Conservation (phyloP, 164 flowering plant genomes). For the Dillenia turbinata region DNA sequence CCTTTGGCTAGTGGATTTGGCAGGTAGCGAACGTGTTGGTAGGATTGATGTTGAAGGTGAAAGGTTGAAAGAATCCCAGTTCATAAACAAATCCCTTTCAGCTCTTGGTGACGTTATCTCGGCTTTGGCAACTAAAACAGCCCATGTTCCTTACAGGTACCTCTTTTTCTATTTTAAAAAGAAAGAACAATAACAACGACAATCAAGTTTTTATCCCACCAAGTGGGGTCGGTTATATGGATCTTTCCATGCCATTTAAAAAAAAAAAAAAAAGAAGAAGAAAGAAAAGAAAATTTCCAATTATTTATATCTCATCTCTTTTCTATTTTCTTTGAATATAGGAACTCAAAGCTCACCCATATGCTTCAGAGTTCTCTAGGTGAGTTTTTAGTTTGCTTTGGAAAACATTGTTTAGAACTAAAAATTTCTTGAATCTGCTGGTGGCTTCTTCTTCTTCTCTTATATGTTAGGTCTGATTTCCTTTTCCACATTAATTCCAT, state of each 20-base stretch:
- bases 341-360: slow-evolving; percentile 96
- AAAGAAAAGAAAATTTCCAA: no score
- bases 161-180: slow-evolving; percentile 11
- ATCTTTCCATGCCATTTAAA: no score
- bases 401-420: no score
- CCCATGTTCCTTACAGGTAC: slow-evolving; percentile 80
- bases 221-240: no score
- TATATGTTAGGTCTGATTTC: not conserved
- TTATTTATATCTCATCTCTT: not conserved
- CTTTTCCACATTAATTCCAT: not conserved
- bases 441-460: not conserved
- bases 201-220: no score
- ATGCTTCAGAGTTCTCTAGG: slow-evolving; percentile 91
- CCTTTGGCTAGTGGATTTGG: slow-evolving; percentile 87
- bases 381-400: slow-evolving; percentile 20
- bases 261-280: no score
- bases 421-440: no score
- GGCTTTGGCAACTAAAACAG: slow-evolving; percentile 69
- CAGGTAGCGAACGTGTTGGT: slow-evolving; percentile 88
- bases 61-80: slow-evolving; percentile 82
- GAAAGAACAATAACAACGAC: no score
- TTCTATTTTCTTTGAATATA: slow-evolving; percentile 13
- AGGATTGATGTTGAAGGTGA: slow-evolving; percentile 84
- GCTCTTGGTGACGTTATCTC: slow-evolving; percentile 88
- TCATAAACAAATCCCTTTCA: slow-evolving; percentile 76